Conservation (phyloP, 495 filamentous ascomycete species). For the Penicillium samsonianum region DNA sequence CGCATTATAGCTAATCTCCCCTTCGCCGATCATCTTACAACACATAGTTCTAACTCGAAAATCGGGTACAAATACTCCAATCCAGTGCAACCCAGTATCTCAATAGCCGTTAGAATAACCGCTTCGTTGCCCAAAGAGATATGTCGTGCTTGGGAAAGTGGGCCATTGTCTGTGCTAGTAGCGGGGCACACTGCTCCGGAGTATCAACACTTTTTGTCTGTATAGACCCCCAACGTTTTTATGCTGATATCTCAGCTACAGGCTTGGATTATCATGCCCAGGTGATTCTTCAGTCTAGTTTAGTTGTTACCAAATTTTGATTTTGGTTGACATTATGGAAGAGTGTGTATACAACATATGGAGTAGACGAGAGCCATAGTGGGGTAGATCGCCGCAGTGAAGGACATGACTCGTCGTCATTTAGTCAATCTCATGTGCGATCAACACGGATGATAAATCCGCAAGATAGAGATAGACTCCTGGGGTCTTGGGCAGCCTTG, state of each 20-base stretch:
- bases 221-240: no score
- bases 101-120: constrained; percentile 23
- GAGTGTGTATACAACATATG: background rate
- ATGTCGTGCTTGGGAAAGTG: background rate
- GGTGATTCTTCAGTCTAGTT: background rate
- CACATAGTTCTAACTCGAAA: background rate
- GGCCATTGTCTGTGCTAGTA: constrained; percentile 3
- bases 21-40: background rate
- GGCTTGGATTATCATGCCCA: background rate
- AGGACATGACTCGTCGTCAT: background rate
- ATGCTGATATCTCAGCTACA: background rate
- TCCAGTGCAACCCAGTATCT: background rate
- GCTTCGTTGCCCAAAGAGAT: constrained; percentile 7
- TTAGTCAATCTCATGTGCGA: no score
- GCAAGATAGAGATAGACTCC: background rate
- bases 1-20: background rate
- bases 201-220: background rate
- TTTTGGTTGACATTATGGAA: no score
- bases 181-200: constrained; percentile 13
- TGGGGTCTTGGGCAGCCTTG: no score
- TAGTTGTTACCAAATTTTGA: background rate
- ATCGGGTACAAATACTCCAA: background rate
- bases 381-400: background rate
- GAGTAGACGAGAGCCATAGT: background rate
- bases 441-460: background rate